Percentiles rank a stretch among this genome's conserved stretches.
Evolutionary conservation across 768 basidiomycete species (phyloP).

Genomic region (Tricholoma terreum): DNA sequence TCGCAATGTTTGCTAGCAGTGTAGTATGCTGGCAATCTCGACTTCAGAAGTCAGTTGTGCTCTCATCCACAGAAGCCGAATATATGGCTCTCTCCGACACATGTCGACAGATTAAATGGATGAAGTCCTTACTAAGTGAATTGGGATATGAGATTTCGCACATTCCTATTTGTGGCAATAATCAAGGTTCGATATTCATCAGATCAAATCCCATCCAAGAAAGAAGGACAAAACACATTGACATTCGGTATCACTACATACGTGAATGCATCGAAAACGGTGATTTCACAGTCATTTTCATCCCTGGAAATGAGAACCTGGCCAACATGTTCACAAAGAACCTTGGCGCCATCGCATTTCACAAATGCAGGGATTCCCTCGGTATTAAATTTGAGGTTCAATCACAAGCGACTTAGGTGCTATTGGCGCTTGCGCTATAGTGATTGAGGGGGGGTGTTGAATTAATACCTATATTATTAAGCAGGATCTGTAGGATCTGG

Average conservation of each 20-base stretch:
- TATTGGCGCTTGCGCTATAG: too few species aligned
- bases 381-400: not conserved
- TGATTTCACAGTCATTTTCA: not conserved
- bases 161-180: conserved; percentile 20
- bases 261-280: conserved; percentile 7
- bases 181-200: conserved; percentile 13
- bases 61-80: conserved; percentile 36
- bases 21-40: conserved; percentile 33
- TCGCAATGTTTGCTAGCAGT: conserved; percentile 28
- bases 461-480: too few species aligned
- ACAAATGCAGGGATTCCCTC: too few species aligned
- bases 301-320: conserved; percentile 3
- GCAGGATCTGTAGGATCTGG: too few species aligned
- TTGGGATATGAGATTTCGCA: conserved; percentile 11
- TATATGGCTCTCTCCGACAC: conserved; percentile 29
- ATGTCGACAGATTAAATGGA: conserved; percentile 25
- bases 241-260: conserved; percentile 11
- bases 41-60: conserved; percentile 30
- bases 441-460: too few species aligned
- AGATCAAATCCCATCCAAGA: conserved; percentile 6
- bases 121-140: conserved; percentile 22
- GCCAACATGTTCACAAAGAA: conserved; percentile 12
- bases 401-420: too few species aligned
- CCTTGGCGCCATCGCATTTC: not conserved
- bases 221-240: conserved; percentile 7